A percentile compares a stretch with the other conserved stretches of the same genome.
phyloP scores from a whole-genome alignment of 208 protist genomes.

The Leishmania amazonensis region DNA sequence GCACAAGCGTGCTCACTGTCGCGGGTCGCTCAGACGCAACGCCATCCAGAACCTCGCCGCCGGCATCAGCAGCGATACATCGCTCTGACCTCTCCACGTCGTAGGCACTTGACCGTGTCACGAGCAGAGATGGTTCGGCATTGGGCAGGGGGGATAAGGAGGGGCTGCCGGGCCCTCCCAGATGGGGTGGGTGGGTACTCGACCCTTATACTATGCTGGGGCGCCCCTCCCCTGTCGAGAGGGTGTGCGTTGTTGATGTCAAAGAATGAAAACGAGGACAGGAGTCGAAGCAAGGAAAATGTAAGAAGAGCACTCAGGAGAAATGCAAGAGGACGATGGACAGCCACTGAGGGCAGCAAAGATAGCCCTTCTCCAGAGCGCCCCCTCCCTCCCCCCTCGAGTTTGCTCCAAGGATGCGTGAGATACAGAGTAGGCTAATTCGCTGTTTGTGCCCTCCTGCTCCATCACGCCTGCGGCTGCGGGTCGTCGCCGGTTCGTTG shows the following conservation, averaged over 20 bases:
- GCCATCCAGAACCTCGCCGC: background rate
- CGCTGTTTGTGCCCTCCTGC: background rate
- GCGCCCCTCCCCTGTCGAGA: background rate
- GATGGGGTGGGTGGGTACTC: too few relatives aligned
- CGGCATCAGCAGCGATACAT: background rate
- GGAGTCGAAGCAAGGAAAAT: background rate
- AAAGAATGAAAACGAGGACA: background rate
- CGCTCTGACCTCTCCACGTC: background rate
- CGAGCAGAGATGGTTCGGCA: background rate
- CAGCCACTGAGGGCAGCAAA: background rate
- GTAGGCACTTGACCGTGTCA: background rate
- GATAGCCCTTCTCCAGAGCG: background rate
- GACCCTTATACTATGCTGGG: background rate
- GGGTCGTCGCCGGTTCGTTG: background rate
- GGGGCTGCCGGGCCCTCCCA: background rate
- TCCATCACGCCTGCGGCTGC: background rate
- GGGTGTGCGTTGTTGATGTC: background rate
- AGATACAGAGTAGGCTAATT: background rate
- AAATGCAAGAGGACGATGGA: background rate
- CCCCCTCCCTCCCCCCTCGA: background rate
- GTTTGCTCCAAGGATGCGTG: background rate
- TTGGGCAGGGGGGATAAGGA: background rate
- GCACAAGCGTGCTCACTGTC: background rate
- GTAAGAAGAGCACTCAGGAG: background rate
- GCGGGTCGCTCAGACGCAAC: background rate